Evolutionary conservation across 1,139 yeast genomes (phyloP), one percentile per base, ranked within the genome.

Genomic region (Lodderomyces margitis): DNA sequence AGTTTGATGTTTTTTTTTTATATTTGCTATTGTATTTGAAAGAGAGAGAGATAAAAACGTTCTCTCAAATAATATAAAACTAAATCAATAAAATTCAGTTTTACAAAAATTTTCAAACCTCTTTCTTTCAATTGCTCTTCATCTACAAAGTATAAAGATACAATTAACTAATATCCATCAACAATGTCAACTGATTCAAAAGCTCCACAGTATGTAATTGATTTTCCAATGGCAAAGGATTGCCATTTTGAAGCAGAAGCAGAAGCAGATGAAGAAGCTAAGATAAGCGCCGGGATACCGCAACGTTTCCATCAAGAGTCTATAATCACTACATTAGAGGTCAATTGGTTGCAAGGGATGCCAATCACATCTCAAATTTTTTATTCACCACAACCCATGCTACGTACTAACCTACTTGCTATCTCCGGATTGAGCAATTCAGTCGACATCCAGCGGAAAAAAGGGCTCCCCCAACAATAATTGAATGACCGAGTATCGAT

Each of bases 131-230:
- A 31, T 17, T 19, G 21, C 20, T 31, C 7, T 31, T 17, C 34
- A 31, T 10, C 17, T 27, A 36, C 12, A 28, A 16, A 16, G 30
- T 27, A 36, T 21, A 28, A 16, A 16, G 30, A 10, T 37, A 25
- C 25, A 27, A 34, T 20, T 7, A 23, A 24, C 36, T 23, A 34
- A 25, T 39, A 31, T 42, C 34, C 36, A 33, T 27, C 15, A 23
- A 43, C 33, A 38, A 41, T 42, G 43, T 42, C 45, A 4, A 36
- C 39, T 30, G 42, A 36, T 31, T 30, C 31, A 21, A 62, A 72
- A 63, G 66, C 70, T 59, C 73, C 74, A 57, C 64, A 69, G 75
- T 69, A 69, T 53, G 75, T 68, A 64, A 47, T 25, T 23, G 19
- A 21, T 21, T 34, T 8, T 21, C n/a, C 30, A 34, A 34, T 34